Evolutionary conservation across 2,329 filamentous ascomycete species (phyloP), one percentile per base, ranked within the genome.

Genomic region (Xylaria sp.): DNA sequence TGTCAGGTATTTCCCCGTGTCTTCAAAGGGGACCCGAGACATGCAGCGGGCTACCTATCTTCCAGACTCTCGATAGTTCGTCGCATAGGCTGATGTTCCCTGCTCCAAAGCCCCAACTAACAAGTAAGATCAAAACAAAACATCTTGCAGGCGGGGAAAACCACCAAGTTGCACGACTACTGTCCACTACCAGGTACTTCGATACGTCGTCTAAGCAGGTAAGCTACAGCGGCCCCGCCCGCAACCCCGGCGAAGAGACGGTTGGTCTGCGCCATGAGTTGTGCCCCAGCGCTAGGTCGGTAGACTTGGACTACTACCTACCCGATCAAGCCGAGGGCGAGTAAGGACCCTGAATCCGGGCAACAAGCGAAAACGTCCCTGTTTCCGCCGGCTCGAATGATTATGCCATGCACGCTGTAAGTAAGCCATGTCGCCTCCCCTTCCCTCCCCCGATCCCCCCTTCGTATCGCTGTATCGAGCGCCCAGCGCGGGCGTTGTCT

Each of bases 251-350:
- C 33, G 4, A 23, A 29, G n/a, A 37, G 21, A 46, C 27, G 40
- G 21, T 17, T 9, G n/a, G 21, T 27, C 23, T 54, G 25, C 38
- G 25, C 23, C 43, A 3, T 41, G 23, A n/a, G n/a, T n/a, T n/a
- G n/a, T n/a, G n/a, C n/a, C n/a, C n/a, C n/a, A n/a, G n/a, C n/a
- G n/a, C n/a, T n/a, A n/a, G n/a, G n/a, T n/a, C n/a, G n/a, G n/a
- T n/a, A n/a, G n/a, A n/a, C n/a, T n/a, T n/a, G n/a, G n/a, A n/a
- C 29, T 49, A 35, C 46, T 13, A 47, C 53, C 53, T 47, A 38
- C 43, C 53, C 19, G 31, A 55, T 55, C 33, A 15, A 55, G 53
- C 53, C 15, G 38, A 21, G 33, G n/a, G 19, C 10, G 23, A 29
- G 25, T 29, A 48, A 29, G 31, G 53, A 55, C 53, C 53, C 53